Percentiles rank a stretch among this genome's conserved stretches.
Evolutionary conservation across 768 basidiomycete genomes (phyloP).

Genomic region (Serendipita sp.): DNA sequence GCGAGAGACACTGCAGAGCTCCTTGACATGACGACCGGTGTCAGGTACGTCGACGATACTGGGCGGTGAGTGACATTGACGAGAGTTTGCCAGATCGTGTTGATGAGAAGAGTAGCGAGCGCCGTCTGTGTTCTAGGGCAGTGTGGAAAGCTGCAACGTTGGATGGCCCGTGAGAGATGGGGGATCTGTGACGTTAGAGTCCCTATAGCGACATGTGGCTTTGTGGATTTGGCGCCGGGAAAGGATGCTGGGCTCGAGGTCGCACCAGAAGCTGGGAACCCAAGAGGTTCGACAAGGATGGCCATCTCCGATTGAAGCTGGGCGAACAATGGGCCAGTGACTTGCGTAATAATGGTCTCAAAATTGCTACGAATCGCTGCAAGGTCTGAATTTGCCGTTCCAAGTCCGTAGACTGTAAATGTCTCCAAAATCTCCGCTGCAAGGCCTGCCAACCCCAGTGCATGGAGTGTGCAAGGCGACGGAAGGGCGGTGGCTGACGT

Average conservation of each 20-base stretch:
- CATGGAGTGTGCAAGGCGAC: slow-evolving; percentile 57
- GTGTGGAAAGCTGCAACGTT: slow-evolving; percentile 31
- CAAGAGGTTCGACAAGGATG: slow-evolving; percentile 47
- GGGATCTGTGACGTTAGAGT: slow-evolving; percentile 45
- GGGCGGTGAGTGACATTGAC: slow-evolving; percentile 53
- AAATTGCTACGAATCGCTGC: slow-evolving; percentile 55
- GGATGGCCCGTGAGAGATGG: slow-evolving; percentile 34
- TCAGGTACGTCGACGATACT: background rate
- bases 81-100: slow-evolving; percentile 55
- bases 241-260: slow-evolving; percentile 8
- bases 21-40: slow-evolving; percentile 9
- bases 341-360: slow-evolving; percentile 47
- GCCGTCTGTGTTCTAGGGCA: slow-evolving; percentile 33
- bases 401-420: slow-evolving; percentile 51
- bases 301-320: slow-evolving; percentile 46
- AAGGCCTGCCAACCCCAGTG: slow-evolving; percentile 49
- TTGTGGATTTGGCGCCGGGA: slow-evolving; percentile 8
- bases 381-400: slow-evolving; percentile 31
- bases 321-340: slow-evolving; percentile 46
- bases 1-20: slow-evolving; percentile 17
- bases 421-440: slow-evolving; percentile 57
- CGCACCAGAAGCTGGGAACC: slow-evolving; percentile 25
- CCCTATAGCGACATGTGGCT: slow-evolving; percentile 41
- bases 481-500: slow-evolving; percentile 36
- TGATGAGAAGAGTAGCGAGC: slow-evolving; percentile 57